Conservation (phyloP, 192 early-diverging fungal genomes). For the Entomortierella beljakovae region DNA sequence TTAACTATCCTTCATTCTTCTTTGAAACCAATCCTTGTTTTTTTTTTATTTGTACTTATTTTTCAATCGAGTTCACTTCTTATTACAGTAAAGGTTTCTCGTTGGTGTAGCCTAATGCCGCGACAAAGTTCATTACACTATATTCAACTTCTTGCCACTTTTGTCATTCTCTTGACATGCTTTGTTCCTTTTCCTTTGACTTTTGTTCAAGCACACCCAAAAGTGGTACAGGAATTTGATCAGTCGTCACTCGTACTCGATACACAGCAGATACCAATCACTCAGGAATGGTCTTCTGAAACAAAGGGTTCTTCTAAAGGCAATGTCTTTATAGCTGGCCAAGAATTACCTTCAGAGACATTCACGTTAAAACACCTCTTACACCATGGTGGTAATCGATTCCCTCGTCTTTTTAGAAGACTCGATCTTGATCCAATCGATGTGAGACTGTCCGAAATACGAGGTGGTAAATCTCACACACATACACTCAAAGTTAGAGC, state of each 20-base stretch:
- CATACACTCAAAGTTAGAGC: slow-evolving; percentile 29
- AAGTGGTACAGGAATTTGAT: background rate
- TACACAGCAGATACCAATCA: slow-evolving; percentile 4
- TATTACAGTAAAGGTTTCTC: background rate
- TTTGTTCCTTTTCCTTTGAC: slow-evolving; percentile 2
- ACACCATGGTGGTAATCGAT: slow-evolving; percentile 47
- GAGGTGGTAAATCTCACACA: slow-evolving; percentile 24
- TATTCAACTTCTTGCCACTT: slow-evolving; percentile 21
- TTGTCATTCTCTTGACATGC: slow-evolving; percentile 13
- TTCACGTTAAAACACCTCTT: slow-evolving; percentile 52
- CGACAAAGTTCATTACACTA: slow-evolving; percentile 18
- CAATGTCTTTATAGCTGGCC: slow-evolving; percentile 1
- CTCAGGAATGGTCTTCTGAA: background rate
- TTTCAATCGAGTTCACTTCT: background rate
- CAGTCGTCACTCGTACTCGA: background rate
- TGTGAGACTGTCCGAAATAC: slow-evolving; percentile 14
- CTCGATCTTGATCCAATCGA: slow-evolving; percentile 20
- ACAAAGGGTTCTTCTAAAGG: background rate
- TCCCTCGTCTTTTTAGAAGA: slow-evolving; percentile 44
- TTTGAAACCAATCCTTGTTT: background rate
- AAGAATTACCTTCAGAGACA: slow-evolving; percentile 9
- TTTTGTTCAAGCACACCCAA: slow-evolving; percentile 23
- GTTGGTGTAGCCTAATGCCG: no score
- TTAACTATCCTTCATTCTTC: no score
- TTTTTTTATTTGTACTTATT: background rate